phyloP scores from a whole-genome alignment of 2,329 filamentous ascomycete species.

The Aspergillus tanneri region DNA sequence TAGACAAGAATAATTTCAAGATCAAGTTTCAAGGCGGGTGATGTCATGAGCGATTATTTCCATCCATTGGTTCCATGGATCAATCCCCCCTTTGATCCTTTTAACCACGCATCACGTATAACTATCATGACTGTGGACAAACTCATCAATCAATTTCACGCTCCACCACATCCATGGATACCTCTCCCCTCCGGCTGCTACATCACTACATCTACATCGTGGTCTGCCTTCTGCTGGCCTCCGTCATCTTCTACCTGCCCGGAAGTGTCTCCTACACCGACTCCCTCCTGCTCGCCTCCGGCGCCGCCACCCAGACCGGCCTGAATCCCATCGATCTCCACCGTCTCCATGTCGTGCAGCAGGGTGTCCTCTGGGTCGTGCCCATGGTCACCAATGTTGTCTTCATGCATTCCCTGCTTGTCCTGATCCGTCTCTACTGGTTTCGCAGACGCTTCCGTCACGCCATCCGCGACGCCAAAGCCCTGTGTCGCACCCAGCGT shows the following conservation, averaged over 20 bases:
- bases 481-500: conserved; percentile 57
- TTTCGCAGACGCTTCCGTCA: conserved; percentile 91
- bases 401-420: conserved; percentile 76
- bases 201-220: conserved; percentile 70
- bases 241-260: conserved; percentile 67
- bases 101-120: too few relatives aligned
- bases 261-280: conserved; percentile 72
- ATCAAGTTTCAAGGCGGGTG: too few relatives aligned
- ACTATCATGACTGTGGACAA: too few relatives aligned
- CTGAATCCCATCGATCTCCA: conserved; percentile 73
- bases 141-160: too few relatives aligned
- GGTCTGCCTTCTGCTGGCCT: conserved; percentile 67
- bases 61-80: too few relatives aligned
- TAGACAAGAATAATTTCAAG: too few relatives aligned
- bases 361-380: conserved; percentile 67
- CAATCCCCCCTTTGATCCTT: too few relatives aligned
- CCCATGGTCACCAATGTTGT: conserved; percentile 78
- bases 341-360: conserved; percentile 65
- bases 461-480: conserved; percentile 68
- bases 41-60: too few relatives aligned
- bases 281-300: conserved; percentile 78
- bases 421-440: conserved; percentile 89
- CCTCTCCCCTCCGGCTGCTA: conserved; percentile 15
- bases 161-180: too few relatives aligned
- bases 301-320: conserved; percentile 83